Evolutionary conservation across 805 yeast genomes (phyloP).

Genomic region (Candida endomychidarum): DNA sequence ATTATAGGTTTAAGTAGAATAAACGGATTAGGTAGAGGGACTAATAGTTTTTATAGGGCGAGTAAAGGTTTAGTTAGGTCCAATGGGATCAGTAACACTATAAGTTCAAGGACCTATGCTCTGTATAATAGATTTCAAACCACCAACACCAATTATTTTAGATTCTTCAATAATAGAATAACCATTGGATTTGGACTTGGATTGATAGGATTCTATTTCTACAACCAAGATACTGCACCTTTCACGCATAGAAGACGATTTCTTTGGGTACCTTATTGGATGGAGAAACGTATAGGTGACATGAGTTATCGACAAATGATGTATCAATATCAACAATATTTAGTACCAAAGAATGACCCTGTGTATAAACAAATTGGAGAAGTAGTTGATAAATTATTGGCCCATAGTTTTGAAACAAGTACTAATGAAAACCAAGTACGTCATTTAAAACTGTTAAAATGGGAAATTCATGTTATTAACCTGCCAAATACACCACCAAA

Average conservation of each 20-base stretch:
- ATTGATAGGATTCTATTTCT: constrained; percentile 24
- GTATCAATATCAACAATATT: constrained; percentile 46
- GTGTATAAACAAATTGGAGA: constrained; percentile 51
- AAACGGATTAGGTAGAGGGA: constrained; percentile 3
- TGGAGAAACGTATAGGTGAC: constrained; percentile 64
- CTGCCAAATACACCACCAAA: constrained; percentile 80
- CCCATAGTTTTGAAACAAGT: constrained; percentile 48
- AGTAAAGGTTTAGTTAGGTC: background rate
- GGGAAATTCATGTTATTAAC: constrained; percentile 77
- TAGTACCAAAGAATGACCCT: constrained; percentile 68
- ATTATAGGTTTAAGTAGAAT: constrained; percentile 5
- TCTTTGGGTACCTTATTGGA: constrained; percentile 65
- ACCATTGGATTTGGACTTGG: constrained; percentile 35
- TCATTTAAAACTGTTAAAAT: constrained; percentile 46
- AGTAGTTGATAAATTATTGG: constrained; percentile 65
- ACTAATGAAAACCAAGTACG: constrained; percentile 33
- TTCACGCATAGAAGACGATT: constrained; percentile 71
- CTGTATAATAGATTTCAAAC: constrained; percentile 36
- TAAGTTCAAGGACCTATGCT: constrained; percentile 25
- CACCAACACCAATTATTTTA: constrained; percentile 2
- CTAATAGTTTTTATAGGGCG: background rate
- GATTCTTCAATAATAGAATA: constrained; percentile 24
- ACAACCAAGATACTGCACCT: constrained; percentile 74
- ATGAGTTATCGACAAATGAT: constrained; percentile 62
- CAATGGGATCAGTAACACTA: background rate